Conservation (phyloP, 2,329 filamentous ascomycete genomes). For the Laburnicola sp. region DNA sequence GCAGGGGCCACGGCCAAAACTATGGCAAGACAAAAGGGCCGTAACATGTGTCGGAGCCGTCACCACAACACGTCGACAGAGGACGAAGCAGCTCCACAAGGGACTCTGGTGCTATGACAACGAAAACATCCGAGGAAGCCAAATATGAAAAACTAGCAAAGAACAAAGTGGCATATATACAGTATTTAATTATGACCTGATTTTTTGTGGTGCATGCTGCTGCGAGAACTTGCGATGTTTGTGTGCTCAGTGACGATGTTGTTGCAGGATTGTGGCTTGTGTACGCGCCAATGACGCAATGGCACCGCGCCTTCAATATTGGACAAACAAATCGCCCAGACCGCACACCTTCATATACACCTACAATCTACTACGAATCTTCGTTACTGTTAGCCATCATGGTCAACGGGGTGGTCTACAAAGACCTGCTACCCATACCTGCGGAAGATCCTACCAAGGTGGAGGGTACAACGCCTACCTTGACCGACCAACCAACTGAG, state of each 20-base stretch:
- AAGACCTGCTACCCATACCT: conserved; percentile 43
- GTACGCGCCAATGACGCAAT: conserved; percentile 15
- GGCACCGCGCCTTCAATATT: neutral
- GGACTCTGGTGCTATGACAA: too few species aligned
- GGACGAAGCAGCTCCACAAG: too few species aligned
- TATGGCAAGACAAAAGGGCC: too few species aligned
- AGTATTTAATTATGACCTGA: neutral
- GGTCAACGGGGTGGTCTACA: conserved; percentile 39
- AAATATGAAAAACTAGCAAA: too few species aligned
- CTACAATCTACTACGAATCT: neutral
- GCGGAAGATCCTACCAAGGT: conserved; percentile 36
- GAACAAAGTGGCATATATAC: too few species aligned
- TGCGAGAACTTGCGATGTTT: neutral
- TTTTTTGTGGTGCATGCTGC: too few species aligned
- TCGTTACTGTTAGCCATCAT: conserved; percentile 19
- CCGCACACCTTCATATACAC: neutral
- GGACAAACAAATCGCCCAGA: neutral
- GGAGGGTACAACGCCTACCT: conserved; percentile 33
- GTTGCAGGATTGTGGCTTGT: conserved; percentile 11
- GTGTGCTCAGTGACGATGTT: neutral
- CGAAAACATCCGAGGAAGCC: too few species aligned
- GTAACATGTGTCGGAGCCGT: too few species aligned
- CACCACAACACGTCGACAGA: too few species aligned
- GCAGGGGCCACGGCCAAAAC: too few species aligned
- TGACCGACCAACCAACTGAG: conserved; percentile 49